A percentile compares a stretch with the other conserved stretches of the same genome.
These are phyloP conservation scores for Chrysochromulina tobinii DNA, from an alignment of 78 protist genomes.

Conservation along the genomic window DNA sequence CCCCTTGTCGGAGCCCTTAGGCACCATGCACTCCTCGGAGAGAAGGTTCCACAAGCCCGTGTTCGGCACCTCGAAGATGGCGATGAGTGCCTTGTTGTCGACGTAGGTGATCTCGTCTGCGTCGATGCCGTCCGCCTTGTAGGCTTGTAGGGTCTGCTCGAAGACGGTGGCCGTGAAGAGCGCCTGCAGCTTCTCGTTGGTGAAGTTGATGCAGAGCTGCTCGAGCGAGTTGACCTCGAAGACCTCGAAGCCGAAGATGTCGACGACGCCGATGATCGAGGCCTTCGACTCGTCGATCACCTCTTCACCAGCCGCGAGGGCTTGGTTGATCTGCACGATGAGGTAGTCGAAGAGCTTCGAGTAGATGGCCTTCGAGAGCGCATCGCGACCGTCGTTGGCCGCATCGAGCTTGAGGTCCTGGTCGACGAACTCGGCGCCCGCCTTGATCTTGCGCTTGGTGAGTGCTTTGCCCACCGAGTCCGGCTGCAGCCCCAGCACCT, in stretches of 20 bases:
- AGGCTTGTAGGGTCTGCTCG: constrained; percentile 63
- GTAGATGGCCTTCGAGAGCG: constrained; percentile 90
- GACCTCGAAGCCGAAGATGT: constrained; percentile 92
- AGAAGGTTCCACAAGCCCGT: neutral
- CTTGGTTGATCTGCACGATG: constrained; percentile 66
- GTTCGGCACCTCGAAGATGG: neutral
- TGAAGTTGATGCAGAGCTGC: constrained; percentile 54
- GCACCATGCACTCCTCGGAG: constrained; percentile 76
- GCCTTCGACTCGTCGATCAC: neutral
- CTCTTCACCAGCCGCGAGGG: neutral
- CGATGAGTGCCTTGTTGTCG: constrained; percentile 21
- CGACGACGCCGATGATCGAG: constrained; percentile 74
- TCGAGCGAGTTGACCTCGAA: constrained; percentile 82
- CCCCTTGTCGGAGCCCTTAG: constrained; percentile 61
- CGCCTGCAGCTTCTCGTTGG: neutral
- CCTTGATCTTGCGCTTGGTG: constrained; percentile 33
- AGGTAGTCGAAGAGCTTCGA: constrained; percentile 83
- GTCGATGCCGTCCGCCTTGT: constrained; percentile 33
- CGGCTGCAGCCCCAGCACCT: neutral
- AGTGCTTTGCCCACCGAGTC: neutral
- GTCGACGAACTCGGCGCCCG: constrained; percentile 41
- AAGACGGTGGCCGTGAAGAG: constrained; percentile 47
- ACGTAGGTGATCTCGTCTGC: constrained; percentile 67
- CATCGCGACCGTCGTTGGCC: constrained; percentile 82
- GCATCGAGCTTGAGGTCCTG: constrained; percentile 60